Conservation (phyloP, 164 flowering plant genomes). For the Akebia trifoliata region DNA sequence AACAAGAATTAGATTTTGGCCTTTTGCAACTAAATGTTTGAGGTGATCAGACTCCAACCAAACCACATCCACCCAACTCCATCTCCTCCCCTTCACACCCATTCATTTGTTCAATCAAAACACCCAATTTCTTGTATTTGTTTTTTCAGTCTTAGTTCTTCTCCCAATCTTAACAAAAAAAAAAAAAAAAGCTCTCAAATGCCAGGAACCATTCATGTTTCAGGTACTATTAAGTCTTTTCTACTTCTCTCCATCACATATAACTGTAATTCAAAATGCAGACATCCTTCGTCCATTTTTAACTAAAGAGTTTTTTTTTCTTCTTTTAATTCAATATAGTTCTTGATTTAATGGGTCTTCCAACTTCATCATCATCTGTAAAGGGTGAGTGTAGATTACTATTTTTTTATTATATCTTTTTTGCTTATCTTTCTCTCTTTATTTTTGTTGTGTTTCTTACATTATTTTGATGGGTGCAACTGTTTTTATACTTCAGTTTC, state of each 20-base stretch:
- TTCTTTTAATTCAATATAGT: conserved; percentile 34
- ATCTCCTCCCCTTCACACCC: background rate
- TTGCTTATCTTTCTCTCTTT: background rate
- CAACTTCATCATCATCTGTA: conserved; percentile 40
- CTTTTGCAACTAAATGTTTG: too few relatives aligned
- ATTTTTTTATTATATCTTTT: background rate
- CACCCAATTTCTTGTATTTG: background rate
- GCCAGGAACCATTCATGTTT: conserved; percentile 89
- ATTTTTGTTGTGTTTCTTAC: background rate
- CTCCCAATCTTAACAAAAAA: background rate
- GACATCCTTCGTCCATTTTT: background rate
- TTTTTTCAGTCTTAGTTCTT: background rate
- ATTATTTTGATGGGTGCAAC: background rate
- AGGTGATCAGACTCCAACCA: background rate
- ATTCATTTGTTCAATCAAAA: background rate
- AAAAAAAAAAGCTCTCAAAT: conserved; percentile 22
- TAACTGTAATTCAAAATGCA: background rate
- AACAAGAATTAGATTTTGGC: too few relatives aligned
- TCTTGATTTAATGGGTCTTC: conserved; percentile 48
- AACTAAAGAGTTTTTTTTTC: background rate
- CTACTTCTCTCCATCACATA: background rate
- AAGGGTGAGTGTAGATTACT: conserved; percentile 35
- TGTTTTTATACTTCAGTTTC: conserved; percentile 48
- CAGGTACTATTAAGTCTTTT: conserved; percentile 42
- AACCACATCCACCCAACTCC: conserved; percentile 8